Percentiles rank a stretch among this genome's conserved stretches.
Conservation (phyloP, 2,329 filamentous ascomycete species). For the Monilinia laxa region DNA sequence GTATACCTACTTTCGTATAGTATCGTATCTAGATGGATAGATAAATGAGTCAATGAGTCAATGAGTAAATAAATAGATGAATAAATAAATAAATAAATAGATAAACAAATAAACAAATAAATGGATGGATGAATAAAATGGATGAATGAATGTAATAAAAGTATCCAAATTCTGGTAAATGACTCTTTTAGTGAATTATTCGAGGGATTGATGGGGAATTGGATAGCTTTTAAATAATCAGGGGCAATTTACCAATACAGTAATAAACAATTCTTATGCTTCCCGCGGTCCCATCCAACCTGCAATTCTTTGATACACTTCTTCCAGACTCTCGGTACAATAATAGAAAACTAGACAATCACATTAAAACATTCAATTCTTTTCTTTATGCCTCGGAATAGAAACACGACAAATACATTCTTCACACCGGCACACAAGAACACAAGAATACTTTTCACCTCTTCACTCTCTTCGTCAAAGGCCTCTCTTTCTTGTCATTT, state of each 20-base stretch:
- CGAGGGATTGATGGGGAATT: not conserved
- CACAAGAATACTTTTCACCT: too few species aligned
- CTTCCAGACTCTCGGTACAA: not conserved
- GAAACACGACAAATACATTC: not conserved
- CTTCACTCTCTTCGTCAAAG: too few species aligned
- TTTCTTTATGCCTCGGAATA: conserved; percentile 8
- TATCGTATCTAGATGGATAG: too few species aligned
- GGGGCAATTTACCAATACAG: not conserved
- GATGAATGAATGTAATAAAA: not conserved
- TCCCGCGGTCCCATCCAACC: too few species aligned
- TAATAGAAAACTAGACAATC: conserved; percentile 8
- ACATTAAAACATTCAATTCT: not conserved
- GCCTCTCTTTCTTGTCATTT: not conserved
- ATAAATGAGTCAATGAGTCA: too few species aligned
- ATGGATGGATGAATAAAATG: too few species aligned
- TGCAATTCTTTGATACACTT: conserved; percentile 1
- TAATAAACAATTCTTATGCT: too few species aligned
- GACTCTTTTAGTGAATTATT: not conserved
- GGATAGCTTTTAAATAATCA: conserved; percentile 8
- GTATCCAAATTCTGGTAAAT: not conserved
- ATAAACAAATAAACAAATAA: too few species aligned
- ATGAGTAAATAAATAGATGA: too few species aligned
- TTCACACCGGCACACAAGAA: not conserved
- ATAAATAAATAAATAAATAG: too few species aligned
- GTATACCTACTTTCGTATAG: too few species aligned